Evolutionary conservation across 257 asterid genomes (phyloP).

Genomic region (Nicotiana knightiana): DNA sequence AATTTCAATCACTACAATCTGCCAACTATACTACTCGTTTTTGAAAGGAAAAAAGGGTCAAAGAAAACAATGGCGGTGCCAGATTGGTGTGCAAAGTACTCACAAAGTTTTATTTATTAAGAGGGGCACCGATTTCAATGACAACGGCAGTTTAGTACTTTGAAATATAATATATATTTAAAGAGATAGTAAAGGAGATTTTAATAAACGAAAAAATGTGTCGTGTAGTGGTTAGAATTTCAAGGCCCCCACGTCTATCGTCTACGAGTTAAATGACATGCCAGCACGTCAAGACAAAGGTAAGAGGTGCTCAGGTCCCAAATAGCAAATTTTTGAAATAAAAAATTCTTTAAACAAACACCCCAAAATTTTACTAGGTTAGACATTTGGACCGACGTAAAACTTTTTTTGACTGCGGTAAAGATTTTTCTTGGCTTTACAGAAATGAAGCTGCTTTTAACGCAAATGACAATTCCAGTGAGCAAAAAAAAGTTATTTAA

Average conservation of each 20-base stretch:
- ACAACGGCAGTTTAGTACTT: conserved; percentile 2
- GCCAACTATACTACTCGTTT: conserved; percentile 9
- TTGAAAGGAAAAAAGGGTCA: not conserved
- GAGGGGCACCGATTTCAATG: not conserved
- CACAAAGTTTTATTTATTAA: not conserved
- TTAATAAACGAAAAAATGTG: not conserved
- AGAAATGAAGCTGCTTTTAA: not conserved
- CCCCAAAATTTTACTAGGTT: not conserved
- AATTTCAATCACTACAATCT: not conserved
- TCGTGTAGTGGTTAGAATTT: not conserved
- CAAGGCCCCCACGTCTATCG: not conserved
- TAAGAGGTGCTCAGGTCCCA: not conserved
- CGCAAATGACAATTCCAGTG: not conserved
- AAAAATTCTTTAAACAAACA: not conserved
- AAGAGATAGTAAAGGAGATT: not conserved
- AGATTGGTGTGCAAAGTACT: not conserved
- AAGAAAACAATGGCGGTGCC: conserved; percentile 4
- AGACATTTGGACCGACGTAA: not conserved
- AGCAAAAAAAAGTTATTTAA: not conserved
- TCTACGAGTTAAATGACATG: not conserved
- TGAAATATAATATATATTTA: not conserved
- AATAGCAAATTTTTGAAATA: not conserved
- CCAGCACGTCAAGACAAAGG: conserved; percentile 4
- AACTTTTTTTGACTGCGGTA: not conserved
- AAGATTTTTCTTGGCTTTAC: not conserved